Conservation (phyloP, 2,329 filamentous ascomycete species). For the Epichloe typhina region DNA sequence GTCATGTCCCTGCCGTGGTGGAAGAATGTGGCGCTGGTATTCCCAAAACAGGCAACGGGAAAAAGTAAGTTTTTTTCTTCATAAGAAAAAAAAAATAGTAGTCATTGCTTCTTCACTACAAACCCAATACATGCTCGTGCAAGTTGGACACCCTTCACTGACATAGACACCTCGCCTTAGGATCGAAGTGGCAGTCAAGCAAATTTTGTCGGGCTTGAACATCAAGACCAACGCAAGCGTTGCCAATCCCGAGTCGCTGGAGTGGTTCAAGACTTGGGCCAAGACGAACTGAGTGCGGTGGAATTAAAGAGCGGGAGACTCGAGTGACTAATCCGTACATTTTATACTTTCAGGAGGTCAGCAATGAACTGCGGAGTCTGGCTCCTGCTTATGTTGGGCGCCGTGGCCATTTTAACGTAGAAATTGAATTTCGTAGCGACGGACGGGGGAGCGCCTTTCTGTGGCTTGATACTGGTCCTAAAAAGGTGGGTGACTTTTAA, state of each 20-base stretch:
- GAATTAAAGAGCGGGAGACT: not conserved
- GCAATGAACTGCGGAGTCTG: no score
- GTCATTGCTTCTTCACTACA: not conserved
- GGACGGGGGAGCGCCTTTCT: no score
- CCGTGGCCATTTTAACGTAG: no score
- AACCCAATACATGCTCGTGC: not conserved
- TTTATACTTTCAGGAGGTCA: not conserved
- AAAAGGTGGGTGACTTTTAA: no score
- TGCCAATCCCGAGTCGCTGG: conserved; percentile 77
- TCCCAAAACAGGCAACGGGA: conserved; percentile 85
- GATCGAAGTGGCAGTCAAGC: conserved; percentile 91
- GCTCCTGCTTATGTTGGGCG: not conserved
- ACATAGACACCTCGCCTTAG: conserved; percentile 24
- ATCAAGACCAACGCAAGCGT: conserved; percentile 87
- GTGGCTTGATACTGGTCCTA: no score
- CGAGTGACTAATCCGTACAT: not conserved
- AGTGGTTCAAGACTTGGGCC: conserved; percentile 79
- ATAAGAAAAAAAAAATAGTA: no score
- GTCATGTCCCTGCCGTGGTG: conserved; percentile 77
- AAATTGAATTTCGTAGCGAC: no score
- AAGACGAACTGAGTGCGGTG: conserved; percentile 26
- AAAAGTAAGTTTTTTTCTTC: conserved; percentile 56
- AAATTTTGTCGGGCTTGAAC: conserved; percentile 78
- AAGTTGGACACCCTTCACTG: conserved; percentile 3
- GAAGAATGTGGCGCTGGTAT: conserved; percentile 71